Evolutionary conservation across 768 basidiomycete genomes (phyloP).

Genomic region (Agaricus sinodeliciosus): DNA sequence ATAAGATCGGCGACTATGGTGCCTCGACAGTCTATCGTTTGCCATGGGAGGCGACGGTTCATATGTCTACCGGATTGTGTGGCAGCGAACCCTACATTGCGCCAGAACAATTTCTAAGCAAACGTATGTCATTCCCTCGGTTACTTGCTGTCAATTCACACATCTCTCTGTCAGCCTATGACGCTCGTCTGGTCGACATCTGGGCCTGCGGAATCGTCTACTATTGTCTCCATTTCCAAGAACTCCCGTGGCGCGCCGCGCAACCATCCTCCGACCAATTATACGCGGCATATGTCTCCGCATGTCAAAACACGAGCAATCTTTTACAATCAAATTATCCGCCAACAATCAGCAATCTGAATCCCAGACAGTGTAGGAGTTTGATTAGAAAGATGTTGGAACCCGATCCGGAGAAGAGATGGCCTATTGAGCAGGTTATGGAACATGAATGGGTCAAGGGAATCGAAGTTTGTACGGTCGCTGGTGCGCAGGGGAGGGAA

Average conservation of each 20-base stretch:
- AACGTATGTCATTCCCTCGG: slow-evolving; percentile 64
- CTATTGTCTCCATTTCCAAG: slow-evolving; percentile 97
- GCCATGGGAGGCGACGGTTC: slow-evolving; percentile 96
- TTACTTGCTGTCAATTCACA: neutral
- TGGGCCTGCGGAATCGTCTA: slow-evolving; percentile 98
- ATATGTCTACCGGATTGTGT: slow-evolving; percentile 95
- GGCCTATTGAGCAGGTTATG: slow-evolving; percentile 75
- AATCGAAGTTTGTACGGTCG: slow-evolving; percentile 76
- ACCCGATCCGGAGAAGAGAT: slow-evolving; percentile 77
- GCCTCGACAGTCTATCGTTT: slow-evolving; percentile 98
- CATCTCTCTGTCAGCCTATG: slow-evolving; percentile 69
- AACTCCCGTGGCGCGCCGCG: slow-evolving; percentile 96
- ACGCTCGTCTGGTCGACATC: slow-evolving; percentile 93
- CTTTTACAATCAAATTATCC: slow-evolving; percentile 40
- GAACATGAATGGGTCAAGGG: slow-evolving; percentile 70
- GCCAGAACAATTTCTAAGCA: slow-evolving; percentile 92
- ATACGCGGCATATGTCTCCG: slow-evolving; percentile 69
- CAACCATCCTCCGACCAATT: slow-evolving; percentile 68
- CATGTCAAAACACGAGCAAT: slow-evolving; percentile 39
- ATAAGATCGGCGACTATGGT: slow-evolving; percentile 94
- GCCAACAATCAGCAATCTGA: slow-evolving; percentile 82
- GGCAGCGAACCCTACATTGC: slow-evolving; percentile 99
- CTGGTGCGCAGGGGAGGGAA: slow-evolving; percentile 26
- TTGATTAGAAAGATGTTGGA: slow-evolving; percentile 93
- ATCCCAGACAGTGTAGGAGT: slow-evolving; percentile 75